Conservation (phyloP, 306 rosid genomes). For the Prunus mira region DNA sequence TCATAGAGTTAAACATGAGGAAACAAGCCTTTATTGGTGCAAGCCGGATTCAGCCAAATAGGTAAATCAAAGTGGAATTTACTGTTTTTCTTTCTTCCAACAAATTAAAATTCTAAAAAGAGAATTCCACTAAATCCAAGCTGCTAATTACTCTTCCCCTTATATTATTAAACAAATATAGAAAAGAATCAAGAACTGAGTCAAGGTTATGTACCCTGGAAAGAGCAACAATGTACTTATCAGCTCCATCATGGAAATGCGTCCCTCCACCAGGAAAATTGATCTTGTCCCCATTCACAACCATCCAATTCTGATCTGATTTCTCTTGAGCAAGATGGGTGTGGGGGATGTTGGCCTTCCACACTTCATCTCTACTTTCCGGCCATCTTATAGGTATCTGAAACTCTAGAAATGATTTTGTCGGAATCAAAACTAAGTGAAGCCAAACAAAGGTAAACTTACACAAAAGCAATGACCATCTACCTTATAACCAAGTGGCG, state of each 20-base stretch:
- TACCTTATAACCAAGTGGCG: slow-evolving; percentile 58
- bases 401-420: slow-evolving; percentile 30
- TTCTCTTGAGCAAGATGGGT: slow-evolving; percentile 61
- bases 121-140: neutral
- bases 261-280: slow-evolving; percentile 71
- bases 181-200: slow-evolving; percentile 3
- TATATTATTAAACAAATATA: neutral
- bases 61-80: neutral
- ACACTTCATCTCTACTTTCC: slow-evolving; percentile 61
- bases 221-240: slow-evolving; percentile 54
- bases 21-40: neutral
- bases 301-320: slow-evolving; percentile 73
- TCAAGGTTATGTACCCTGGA: slow-evolving; percentile 33
- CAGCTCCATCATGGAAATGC: slow-evolving; percentile 63
- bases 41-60: neutral
- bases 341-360: slow-evolving; percentile 72
- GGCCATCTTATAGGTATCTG: slow-evolving; percentile 68
- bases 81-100: neutral
- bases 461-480: slow-evolving; percentile 3
- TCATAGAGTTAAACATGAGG: neutral
- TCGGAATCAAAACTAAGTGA: slow-evolving; percentile 31
- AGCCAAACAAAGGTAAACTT: neutral
- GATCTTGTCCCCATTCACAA: slow-evolving; percentile 63
- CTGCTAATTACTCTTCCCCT: neutral
- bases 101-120: neutral